Evolutionary conservation across 495 filamentous ascomycete species (phyloP).

Genomic region (Podospora bellae-mahoneyi): DNA sequence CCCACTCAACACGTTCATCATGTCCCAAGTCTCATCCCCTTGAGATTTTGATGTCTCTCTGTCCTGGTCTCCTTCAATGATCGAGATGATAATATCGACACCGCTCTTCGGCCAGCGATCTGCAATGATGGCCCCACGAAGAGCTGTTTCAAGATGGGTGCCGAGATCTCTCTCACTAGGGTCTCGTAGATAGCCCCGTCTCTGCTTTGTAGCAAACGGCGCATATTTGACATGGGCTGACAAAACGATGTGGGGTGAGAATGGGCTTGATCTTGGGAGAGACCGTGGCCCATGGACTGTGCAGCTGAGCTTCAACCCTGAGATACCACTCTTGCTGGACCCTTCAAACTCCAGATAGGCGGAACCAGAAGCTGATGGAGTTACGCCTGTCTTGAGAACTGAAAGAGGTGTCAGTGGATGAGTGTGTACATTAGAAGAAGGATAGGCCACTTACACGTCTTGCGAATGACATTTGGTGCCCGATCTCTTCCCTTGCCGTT

Average conservation of each 20-base stretch:
- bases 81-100: conserved; percentile 84
- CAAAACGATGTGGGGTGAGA: conserved; percentile 84
- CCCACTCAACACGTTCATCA: conserved; percentile 83
- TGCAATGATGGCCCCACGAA: conserved; percentile 83
- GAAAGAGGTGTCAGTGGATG: conserved; percentile 16
- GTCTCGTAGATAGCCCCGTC: conserved; percentile 85
- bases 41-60: conserved; percentile 41
- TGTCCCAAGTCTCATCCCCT: conserved; percentile 64
- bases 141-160: conserved; percentile 84
- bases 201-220: conserved; percentile 78
- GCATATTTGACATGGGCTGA: conserved; percentile 94
- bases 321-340: conserved; percentile 47
- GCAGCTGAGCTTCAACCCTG: conserved; percentile 81
- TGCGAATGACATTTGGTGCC: conserved; percentile 63
- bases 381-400: conserved; percentile 90
- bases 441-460: conserved; percentile 66
- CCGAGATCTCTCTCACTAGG: conserved; percentile 82
- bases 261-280: conserved; percentile 81
- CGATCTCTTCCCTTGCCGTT: conserved; percentile 41
- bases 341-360: conserved; percentile 86
- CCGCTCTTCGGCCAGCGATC: conserved; percentile 96
- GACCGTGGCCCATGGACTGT: conserved; percentile 91
- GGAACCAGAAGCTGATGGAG: conserved; percentile 89
- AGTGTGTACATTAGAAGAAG: conserved; percentile 3
- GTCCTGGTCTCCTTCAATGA: conserved; percentile 79